These are phyloP conservation scores for Solanum chacoense DNA, from an alignment of 305 asterid genomes.

Conservation along the genomic window DNA sequence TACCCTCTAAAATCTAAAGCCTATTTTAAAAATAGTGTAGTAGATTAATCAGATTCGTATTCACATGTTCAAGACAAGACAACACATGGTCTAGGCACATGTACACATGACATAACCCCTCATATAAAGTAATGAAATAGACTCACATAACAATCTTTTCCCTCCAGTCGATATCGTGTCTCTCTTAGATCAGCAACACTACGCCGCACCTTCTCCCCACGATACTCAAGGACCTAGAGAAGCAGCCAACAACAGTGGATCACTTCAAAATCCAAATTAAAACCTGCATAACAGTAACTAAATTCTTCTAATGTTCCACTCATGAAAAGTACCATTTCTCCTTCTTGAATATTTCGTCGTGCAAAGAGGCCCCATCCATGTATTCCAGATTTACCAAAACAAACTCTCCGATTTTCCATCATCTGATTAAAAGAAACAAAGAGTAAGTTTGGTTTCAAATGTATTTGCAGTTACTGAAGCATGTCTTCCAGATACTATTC, in stretches of 20 bases:
- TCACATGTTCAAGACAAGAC: not conserved
- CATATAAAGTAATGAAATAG: constrained; percentile 2
- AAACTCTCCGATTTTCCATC: constrained; percentile 58
- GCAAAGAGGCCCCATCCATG: constrained; percentile 99
- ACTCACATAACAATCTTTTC: constrained; percentile 98
- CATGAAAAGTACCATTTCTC: constrained; percentile 59
- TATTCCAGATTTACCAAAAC: constrained; percentile 92
- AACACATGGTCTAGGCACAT: not conserved
- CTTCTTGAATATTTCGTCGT: constrained; percentile 70
- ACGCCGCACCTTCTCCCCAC: constrained; percentile 84
- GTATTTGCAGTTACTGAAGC: not conserved
- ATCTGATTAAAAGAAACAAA: constrained; percentile 32
- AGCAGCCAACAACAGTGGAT: constrained; percentile 3
- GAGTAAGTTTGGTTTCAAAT: not conserved
- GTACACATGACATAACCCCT: not conserved
- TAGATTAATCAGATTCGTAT: not conserved
- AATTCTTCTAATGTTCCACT: not conserved
- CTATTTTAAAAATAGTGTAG: not conserved
- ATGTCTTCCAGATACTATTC: constrained; percentile 1
- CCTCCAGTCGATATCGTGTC: constrained; percentile 53
- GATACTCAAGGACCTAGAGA: constrained; percentile 79
- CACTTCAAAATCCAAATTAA: not conserved
- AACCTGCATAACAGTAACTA: not conserved
- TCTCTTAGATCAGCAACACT: constrained; percentile 89
- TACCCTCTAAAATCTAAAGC: not conserved